Conservation (phyloP, 495 filamentous ascomycete species). For the Chaetomidium leptoderma region DNA sequence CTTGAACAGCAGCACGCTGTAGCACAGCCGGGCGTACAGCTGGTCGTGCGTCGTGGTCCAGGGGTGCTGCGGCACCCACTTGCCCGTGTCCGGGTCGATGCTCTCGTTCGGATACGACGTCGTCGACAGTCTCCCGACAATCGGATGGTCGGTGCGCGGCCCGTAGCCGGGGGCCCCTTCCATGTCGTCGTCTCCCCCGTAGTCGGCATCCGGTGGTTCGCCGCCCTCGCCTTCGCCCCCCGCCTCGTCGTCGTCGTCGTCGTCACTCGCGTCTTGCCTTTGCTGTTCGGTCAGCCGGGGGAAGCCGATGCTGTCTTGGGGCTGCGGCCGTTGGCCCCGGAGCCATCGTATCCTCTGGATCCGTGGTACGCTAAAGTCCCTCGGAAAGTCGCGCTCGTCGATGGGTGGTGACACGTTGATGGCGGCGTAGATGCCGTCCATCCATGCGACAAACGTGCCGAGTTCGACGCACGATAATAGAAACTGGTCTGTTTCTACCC, state of each 20-base stretch:
- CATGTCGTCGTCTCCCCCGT: conserved; percentile 5
- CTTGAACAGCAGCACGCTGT: conserved; percentile 45
- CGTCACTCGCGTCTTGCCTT: conserved; percentile 16
- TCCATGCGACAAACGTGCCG: conserved; percentile 52
- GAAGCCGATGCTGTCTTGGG: conserved; percentile 28
- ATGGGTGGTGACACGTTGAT: conserved; percentile 58
- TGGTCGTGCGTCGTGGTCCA: conserved; percentile 49
- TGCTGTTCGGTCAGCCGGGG: conserved; percentile 21
- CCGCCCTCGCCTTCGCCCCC: conserved; percentile 13
- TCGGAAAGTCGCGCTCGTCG: conserved; percentile 55
- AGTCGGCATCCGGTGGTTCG: conserved; percentile 13
- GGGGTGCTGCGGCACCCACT: conserved; percentile 48
- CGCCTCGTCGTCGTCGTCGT: conserved; percentile 15
- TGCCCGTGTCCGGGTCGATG: conserved; percentile 38
- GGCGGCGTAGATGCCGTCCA: conserved; percentile 63
- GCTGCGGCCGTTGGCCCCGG: conserved; percentile 28
- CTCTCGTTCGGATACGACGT: conserved; percentile 35
- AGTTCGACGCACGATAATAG: conserved; percentile 52
- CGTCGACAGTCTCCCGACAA: conserved; percentile 29
- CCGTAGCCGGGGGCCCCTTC: conserved; percentile 7
- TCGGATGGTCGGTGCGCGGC: conserved; percentile 21
- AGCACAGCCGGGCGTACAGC: conserved; percentile 52
- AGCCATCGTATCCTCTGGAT: conserved; percentile 41
- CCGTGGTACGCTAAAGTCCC: conserved; percentile 50
- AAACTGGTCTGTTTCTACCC: conserved; percentile 62